Evolutionary conservation across 1,284 basidiomycete genomes (phyloP), one percentile per base, ranked within the genome.

Genomic region (Pascua sp.): DNA sequence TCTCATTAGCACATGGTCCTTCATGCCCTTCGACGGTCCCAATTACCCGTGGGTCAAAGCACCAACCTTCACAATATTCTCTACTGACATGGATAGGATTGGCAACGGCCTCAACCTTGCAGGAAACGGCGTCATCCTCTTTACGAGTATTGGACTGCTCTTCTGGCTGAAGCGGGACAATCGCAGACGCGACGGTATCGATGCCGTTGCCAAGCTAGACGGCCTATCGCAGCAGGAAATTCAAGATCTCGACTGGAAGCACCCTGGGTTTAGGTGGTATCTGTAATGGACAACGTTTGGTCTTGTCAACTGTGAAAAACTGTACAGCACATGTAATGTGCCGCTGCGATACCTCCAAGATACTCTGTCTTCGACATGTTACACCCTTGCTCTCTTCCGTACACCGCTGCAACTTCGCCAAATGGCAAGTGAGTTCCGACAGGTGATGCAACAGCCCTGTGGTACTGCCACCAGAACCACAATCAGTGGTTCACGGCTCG

Each of bases 1-100:
- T 11, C 50, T 67, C 4, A 63, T 67, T 47, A 55, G 53, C 18
- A 67, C 66, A 16, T 67, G 66, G 66, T 62, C 61, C 12, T 62
- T 55, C 32, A 49, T 67, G 9, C 62, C 63, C 1, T 18, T 17
- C 11, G 66, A 67, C 46, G 47, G n/a, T 0, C 65, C 65, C 1
- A 57, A 63, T 44, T 66, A 56, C 52, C 58, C 47, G 61, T 62
- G 37, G 50, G 61, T 42, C 2, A 1, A 7, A 37, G 11, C 32
- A 9, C 15, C 13, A 8, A 8, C 17, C 17, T 24, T 4, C 11
- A 10, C 2, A n/a, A 15, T 16, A 37, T n/a, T 36, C 11, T 10
- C 42, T 37, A 42, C 53, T 52, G 17, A 52, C 17, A n/a, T 44
- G 38, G 32, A 45, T 42, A 51, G 46, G 17, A 62, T 62, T 18